Percentiles rank a stretch among this genome's conserved stretches.
phyloP scores from a whole-genome alignment of 768 basidiomycete genomes.

The Mycena filopes region DNA sequence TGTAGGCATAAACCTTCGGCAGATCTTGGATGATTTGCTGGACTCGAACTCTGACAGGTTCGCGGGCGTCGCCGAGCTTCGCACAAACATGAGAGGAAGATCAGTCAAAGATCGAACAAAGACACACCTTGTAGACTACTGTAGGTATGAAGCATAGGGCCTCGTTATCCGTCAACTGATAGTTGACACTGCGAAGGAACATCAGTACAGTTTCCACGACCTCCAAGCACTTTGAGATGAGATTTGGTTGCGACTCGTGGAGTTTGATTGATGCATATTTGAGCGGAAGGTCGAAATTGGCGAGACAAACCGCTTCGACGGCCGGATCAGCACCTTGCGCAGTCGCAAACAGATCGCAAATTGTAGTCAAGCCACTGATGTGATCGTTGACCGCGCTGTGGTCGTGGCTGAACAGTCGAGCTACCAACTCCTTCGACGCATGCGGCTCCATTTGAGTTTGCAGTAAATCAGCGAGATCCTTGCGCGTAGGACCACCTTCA shows the following conservation, averaged over 20 bases:
- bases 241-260: constrained; percentile 91
- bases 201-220: constrained; percentile 81
- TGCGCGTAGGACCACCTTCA: constrained; percentile 83
- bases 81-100: constrained; percentile 1
- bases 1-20: constrained; percentile 92
- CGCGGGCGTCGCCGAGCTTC: constrained; percentile 93
- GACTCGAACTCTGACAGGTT: constrained; percentile 82
- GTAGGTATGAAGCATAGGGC: constrained; percentile 91
- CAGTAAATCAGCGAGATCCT: constrained; percentile 87
- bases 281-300: constrained; percentile 90
- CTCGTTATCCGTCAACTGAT: constrained; percentile 88
- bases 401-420: constrained; percentile 91
- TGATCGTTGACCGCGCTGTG: constrained; percentile 96
- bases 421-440: constrained; percentile 77
- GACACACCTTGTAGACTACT: constrained; percentile 82
- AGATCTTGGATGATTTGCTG: constrained; percentile 86
- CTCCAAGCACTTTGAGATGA: constrained; percentile 89
- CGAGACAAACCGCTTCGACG: constrained; percentile 73
- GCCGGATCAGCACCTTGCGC: constrained; percentile 67
- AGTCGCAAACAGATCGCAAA: constrained; percentile 80
- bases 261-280: constrained; percentile 94
- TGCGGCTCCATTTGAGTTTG: constrained; percentile 93
- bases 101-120: not conserved
- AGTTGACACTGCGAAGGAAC: constrained; percentile 76
- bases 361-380: constrained; percentile 75